Evolutionary conservation across 257 asterid genomes (phyloP), one percentile per base, ranked within the genome.

Genomic region (Solanum pinnatisectum): DNA sequence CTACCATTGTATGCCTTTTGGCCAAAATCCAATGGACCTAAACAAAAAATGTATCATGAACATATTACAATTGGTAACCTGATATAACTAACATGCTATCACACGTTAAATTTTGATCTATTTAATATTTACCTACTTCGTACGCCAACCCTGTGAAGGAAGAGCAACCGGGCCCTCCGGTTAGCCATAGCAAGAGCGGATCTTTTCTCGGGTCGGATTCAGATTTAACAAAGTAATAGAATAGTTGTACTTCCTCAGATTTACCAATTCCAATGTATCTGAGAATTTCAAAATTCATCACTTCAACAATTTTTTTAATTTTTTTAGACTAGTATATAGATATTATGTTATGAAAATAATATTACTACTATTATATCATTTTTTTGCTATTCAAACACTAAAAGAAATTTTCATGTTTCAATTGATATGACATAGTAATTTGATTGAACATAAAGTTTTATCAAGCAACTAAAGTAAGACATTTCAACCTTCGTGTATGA

Each of bases 21-120:
- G 81, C 90, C 93, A 88, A 93, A 93, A 0, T 5, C 59, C 25
- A 93, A n/a, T 35, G 97, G 97, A 84, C 98, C 98, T 94, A 59
- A 40, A 83, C n/a, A 49, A 49, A 5, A 14, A 14, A n/a, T n/a
- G n/a, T 36, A 3, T 40, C 46, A 8, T 6, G 8, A 20, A 56
- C 67, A 18, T 46, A 46, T 46, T 46, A 46, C 20, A 46, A 4
- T 46, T 12, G 2, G 56, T n/a, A n/a, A n/a, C n/a, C n/a, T n/a
- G n/a, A n/a, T n/a, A n/a, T 56, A 56, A 20, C 67, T 11, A 30
- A 39, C 35, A 5, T 76, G 18, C 13, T n/a, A 39, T 78, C 22
- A 40, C 49, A 13, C 1, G n/a, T 77, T 39, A 40, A 78, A n/a
- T 13, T n/a, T n/a, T 1, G 5, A 37, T 37, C 5, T 3, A 32